Evolutionary conservation across 208 protist genomes (phyloP).

Genomic region (Trypanosoma scelopori): DNA sequence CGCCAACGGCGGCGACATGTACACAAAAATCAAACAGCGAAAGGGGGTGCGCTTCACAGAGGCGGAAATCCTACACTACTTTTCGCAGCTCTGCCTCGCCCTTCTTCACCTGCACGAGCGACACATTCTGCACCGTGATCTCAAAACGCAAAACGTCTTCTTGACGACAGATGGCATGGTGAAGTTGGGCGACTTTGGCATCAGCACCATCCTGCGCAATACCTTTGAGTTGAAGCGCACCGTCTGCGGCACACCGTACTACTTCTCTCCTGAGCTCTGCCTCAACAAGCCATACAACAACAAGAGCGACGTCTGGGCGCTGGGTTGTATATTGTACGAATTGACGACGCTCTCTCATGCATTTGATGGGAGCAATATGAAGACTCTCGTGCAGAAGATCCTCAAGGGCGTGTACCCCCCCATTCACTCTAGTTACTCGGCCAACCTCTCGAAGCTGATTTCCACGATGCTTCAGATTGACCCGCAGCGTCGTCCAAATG

Average conservation of each 20-base stretch:
- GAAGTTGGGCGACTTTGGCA: conserved; percentile 93
- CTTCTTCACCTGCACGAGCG: conserved; percentile 84
- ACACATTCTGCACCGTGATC: conserved; percentile 87
- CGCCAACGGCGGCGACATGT: conserved; percentile 87
- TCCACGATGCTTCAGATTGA: conserved; percentile 85
- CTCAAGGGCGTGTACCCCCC: conserved; percentile 85
- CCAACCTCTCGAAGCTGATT: conserved; percentile 75
- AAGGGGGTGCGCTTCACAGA: conserved; percentile 68
- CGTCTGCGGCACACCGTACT: conserved; percentile 95
- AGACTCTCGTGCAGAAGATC: conserved; percentile 89
- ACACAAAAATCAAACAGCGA: conserved; percentile 82
- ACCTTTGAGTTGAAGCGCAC: conserved; percentile 90
- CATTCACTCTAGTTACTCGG: conserved; percentile 73
- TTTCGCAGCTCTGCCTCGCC: conserved; percentile 82
- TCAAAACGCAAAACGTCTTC: conserved; percentile 93
- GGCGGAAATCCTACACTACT: conserved; percentile 82
- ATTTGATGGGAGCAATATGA: conserved; percentile 91
- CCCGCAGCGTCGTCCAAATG: conserved; percentile 73
- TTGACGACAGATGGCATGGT: conserved; percentile 82
- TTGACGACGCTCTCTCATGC: conserved; percentile 88
- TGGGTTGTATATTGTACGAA: conserved; percentile 91
- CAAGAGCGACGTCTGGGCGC: conserved; percentile 93
- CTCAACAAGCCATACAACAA: conserved; percentile 94
- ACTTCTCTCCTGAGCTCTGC: conserved; percentile 95
- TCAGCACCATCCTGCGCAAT: conserved; percentile 90